phyloP scores from a whole-genome alignment of 192 early-diverging fungal genomes.

The Umbelopsis isabellina region DNA sequence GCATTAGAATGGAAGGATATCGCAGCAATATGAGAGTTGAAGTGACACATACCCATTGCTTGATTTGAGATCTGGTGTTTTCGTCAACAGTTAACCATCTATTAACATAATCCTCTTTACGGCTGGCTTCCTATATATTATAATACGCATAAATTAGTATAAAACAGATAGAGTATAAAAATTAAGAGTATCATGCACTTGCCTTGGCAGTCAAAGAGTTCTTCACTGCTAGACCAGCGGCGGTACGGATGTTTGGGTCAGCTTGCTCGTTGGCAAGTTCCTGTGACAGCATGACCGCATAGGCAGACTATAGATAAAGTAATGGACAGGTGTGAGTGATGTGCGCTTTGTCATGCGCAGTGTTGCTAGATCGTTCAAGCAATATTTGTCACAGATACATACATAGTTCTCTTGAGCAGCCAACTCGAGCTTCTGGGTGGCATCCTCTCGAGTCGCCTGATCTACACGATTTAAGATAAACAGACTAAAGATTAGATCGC shows the following conservation, averaged over 20 bases:
- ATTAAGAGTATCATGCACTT: conserved; percentile 12
- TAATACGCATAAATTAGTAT: background rate
- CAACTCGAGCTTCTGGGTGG: conserved; percentile 73
- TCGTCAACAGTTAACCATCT: conserved; percentile 71
- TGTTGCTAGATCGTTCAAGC: background rate
- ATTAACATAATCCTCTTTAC: conserved; percentile 60
- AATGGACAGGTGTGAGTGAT: background rate
- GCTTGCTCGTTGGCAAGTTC: conserved; percentile 83
- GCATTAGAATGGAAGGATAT: background rate
- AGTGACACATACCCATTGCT: conserved; percentile 53
- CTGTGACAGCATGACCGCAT: conserved; percentile 71
- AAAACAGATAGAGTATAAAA: background rate
- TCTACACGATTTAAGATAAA: conserved; percentile 45
- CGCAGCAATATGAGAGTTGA: background rate
- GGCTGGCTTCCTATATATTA: conserved; percentile 46
- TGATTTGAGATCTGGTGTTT: conserved; percentile 65
- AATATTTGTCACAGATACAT: conserved; percentile 42
- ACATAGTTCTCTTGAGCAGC: conserved; percentile 85
- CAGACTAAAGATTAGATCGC: conserved; percentile 7
- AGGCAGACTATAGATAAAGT: conserved; percentile 56
- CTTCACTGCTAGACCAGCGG: conserved; percentile 92
- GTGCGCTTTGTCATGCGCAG: background rate
- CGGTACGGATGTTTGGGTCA: conserved; percentile 65
- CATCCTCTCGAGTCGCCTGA: conserved; percentile 78
- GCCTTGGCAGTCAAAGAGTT: conserved; percentile 90